Percentiles rank a stretch among this genome's conserved stretches.
Evolutionary conservation across 768 basidiomycete species (phyloP).

Genomic region (Podaxis mareebaensis): DNA sequence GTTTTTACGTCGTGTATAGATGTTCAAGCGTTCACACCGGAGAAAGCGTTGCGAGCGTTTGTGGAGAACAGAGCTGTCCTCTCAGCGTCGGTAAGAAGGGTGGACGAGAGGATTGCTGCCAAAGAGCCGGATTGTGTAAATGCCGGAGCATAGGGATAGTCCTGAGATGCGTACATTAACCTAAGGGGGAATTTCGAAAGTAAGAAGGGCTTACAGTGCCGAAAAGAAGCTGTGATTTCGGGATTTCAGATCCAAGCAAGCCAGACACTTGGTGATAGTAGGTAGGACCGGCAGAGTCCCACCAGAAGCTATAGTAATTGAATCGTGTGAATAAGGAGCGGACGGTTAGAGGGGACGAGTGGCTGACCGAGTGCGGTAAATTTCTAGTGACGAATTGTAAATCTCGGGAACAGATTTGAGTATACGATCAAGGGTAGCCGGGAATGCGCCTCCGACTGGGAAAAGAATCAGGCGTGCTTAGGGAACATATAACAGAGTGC

Average conservation of each 20-base stretch:
- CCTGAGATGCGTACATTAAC: slow-evolving; percentile 18
- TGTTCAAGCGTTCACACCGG: not conserved
- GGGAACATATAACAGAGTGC: not conserved
- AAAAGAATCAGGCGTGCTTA: not conserved
- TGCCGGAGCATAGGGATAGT: slow-evolving; percentile 30
- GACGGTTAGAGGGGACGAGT: not conserved
- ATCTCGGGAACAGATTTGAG: slow-evolving; percentile 31
- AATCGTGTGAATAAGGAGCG: not conserved
- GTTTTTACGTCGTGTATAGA: not conserved
- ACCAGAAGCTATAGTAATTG: slow-evolving; percentile 30
- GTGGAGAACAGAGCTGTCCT: slow-evolving; percentile 22
- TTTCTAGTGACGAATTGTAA: slow-evolving; percentile 33
- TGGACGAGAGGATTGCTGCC: slow-evolving; percentile 21
- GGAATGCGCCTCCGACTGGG: slow-evolving; percentile 35
- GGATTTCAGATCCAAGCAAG: slow-evolving; percentile 32
- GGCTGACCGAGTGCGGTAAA: slow-evolving; percentile 31
- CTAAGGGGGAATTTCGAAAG: not conserved
- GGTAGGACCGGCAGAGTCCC: slow-evolving; percentile 39
- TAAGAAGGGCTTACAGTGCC: slow-evolving; percentile 30
- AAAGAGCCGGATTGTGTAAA: slow-evolving; percentile 24
- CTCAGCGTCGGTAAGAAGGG: slow-evolving; percentile 23
- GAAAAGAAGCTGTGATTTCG: slow-evolving; percentile 33
- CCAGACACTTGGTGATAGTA: slow-evolving; percentile 35
- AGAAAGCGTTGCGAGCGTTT: slow-evolving; percentile 21
- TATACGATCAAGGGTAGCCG: slow-evolving; percentile 34